Evolutionary conservation across 805 yeast species (phyloP).

Genomic region (Millerozyma miso): DNA sequence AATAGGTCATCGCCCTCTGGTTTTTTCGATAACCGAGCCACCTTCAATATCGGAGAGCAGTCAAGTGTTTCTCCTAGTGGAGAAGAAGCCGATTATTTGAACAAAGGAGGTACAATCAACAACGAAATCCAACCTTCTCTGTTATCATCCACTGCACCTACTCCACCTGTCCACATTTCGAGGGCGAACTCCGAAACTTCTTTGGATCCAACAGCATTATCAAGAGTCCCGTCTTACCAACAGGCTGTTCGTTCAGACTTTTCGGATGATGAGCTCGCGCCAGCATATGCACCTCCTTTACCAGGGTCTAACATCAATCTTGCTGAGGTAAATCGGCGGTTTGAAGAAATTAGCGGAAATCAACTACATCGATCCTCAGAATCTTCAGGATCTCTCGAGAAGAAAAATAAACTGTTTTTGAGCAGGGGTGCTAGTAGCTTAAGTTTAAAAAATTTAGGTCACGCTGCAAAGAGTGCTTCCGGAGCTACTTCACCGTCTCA

Average conservation of each 20-base stretch:
- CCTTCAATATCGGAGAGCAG: conserved; percentile 3
- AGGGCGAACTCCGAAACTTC: conserved; percentile 48
- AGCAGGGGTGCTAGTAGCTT: conserved; percentile 24
- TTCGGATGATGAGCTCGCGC: conserved; percentile 57
- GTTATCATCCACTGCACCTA: conserved; percentile 9
- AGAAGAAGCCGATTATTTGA: conserved; percentile 31
- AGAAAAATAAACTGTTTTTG: conserved; percentile 16
- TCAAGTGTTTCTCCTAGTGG: neutral
- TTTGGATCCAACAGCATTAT: conserved; percentile 29
- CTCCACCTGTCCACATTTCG: conserved; percentile 59
- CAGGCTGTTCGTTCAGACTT: conserved; percentile 64
- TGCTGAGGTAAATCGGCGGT: conserved; percentile 24
- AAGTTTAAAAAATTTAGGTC: conserved; percentile 13
- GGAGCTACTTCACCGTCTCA: conserved; percentile 32
- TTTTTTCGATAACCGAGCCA: conserved; percentile 10
- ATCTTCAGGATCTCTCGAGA: conserved; percentile 4
- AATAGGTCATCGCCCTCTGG: conserved; percentile 8
- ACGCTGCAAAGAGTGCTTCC: conserved; percentile 20
- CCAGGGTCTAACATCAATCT: conserved; percentile 37
- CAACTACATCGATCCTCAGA: conserved; percentile 4
- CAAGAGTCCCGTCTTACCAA: conserved; percentile 79
- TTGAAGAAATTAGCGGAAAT: conserved; percentile 17
- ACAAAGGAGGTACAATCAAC: conserved; percentile 10
- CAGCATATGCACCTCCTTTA: conserved; percentile 58
- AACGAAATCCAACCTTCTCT: neutral